phyloP scores from a whole-genome alignment of 495 filamentous ascomycete genomes.

The Daldinia grandis region DNA sequence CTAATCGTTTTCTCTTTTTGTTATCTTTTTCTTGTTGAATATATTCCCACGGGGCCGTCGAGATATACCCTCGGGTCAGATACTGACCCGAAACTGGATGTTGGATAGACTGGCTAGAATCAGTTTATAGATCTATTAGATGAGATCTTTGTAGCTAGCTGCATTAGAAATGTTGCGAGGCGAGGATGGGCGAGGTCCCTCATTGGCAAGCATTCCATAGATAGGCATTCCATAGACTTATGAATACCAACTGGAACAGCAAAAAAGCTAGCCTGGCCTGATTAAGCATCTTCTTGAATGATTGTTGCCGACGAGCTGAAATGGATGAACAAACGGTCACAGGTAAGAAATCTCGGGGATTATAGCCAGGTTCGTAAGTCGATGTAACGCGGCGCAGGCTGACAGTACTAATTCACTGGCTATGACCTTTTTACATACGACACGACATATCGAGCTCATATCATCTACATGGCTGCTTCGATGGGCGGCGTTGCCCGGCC shows the following conservation, averaged over 20 bases:
- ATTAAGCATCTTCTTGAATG: neutral
- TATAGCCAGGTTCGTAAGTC: conserved; percentile 11
- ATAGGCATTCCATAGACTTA: conserved; percentile 29
- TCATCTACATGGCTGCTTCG: neutral
- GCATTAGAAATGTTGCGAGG: conserved; percentile 1
- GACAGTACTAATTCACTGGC: neutral
- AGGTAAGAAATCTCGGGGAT: neutral
- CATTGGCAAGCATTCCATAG: conserved; percentile 20
- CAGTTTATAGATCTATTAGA: conserved; percentile 5
- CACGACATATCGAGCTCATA: too few relatives aligned
- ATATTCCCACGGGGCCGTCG: conserved; percentile 16
- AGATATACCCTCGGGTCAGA: conserved; percentile 30
- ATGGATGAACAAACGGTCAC: neutral
- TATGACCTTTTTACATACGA: neutral
- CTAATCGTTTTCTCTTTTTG: neutral
- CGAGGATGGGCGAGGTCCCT: neutral
- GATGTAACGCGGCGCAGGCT: conserved; percentile 13
- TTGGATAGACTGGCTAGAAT: conserved; percentile 23
- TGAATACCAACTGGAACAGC: conserved; percentile 12
- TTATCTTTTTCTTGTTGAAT: neutral
- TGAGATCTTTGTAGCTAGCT: conserved; percentile 13
- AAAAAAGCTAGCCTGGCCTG: neutral
- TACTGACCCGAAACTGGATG: conserved; percentile 8
- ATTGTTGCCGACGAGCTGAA: neutral
- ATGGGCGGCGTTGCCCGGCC: neutral